phyloP scores from a whole-genome alignment of 495 filamentous ascomycete genomes.

The Penicillium crystallinum region DNA sequence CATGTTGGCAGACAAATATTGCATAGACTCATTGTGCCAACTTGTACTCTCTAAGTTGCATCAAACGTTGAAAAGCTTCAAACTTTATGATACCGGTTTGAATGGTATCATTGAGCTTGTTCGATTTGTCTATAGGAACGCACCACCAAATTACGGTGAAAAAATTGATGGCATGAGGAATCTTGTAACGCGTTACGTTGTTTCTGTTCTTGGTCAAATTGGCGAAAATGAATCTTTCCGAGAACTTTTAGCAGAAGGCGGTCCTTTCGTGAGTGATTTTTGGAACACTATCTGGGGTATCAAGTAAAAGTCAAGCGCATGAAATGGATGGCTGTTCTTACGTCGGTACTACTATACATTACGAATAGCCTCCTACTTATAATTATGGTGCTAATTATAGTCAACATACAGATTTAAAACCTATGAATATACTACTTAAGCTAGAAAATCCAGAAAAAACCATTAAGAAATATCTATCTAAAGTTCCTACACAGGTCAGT shows the following conservation, averaged over 20 bases:
- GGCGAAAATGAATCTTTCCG: slow-evolving; percentile 14
- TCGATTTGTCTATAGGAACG: slow-evolving; percentile 31
- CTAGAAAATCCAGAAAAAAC: slow-evolving; percentile 12
- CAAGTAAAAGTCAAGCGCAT: neutral
- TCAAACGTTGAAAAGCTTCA: slow-evolving; percentile 26
- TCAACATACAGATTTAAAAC: slow-evolving; percentile 23
- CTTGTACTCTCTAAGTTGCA: slow-evolving; percentile 33
- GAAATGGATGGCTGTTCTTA: neutral
- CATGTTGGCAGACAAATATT: slow-evolving; percentile 34
- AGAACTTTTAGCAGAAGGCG: slow-evolving; percentile 21
- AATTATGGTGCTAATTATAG: slow-evolving; percentile 5
- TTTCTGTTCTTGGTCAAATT: slow-evolving; percentile 19
- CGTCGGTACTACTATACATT: slow-evolving; percentile 49
- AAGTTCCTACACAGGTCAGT: slow-evolving; percentile 13
- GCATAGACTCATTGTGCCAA: slow-evolving; percentile 25
- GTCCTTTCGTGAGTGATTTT: slow-evolving; percentile 27
- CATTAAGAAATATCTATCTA: slow-evolving; percentile 17
- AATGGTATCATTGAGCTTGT: slow-evolving; percentile 28
- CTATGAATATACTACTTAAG: slow-evolving; percentile 28
- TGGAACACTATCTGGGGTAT: slow-evolving; percentile 14
- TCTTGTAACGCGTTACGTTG: slow-evolving; percentile 16
- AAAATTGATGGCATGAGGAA: slow-evolving; percentile 9
- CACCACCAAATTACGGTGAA: neutral
- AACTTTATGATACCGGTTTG: slow-evolving; percentile 19
- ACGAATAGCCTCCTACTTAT: slow-evolving; percentile 20